Conservation (phyloP, 257 asterid species). For the Solanum acaule region DNA sequence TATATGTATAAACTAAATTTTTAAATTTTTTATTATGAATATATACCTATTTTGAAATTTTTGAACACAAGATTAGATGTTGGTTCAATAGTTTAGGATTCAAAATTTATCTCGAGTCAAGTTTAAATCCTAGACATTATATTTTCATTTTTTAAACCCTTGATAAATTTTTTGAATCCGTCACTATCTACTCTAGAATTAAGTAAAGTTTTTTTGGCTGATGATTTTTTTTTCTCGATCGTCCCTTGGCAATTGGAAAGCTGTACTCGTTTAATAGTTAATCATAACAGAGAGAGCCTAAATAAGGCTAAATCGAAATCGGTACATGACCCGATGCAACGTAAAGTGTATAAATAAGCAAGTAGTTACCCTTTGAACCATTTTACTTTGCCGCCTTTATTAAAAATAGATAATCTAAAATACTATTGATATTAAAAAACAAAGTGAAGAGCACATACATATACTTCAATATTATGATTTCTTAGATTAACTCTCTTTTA, state of each 20-base stretch:
- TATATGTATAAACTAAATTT: too few species aligned
- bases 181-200: not conserved
- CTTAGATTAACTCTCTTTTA: not conserved
- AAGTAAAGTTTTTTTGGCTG: not conserved
- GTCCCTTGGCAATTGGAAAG: not conserved
- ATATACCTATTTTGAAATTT: too few species aligned
- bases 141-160: too few species aligned
- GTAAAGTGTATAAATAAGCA: not conserved
- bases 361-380: not conserved
- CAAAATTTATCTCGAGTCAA: too few species aligned
- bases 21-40: too few species aligned
- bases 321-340: not conserved
- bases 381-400: not conserved
- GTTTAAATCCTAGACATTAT: not conserved
- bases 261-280: not conserved
- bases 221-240: not conserved
- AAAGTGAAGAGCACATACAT: not conserved
- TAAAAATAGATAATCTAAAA: not conserved
- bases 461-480: not conserved
- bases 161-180: too few species aligned
- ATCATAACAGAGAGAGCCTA: not conserved
- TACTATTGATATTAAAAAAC: too few species aligned
- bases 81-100: too few species aligned
- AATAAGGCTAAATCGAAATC: not conserved
- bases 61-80: too few species aligned